Conservation (phyloP, 305 asterid genomes). For the Fraxinus floribunda region DNA sequence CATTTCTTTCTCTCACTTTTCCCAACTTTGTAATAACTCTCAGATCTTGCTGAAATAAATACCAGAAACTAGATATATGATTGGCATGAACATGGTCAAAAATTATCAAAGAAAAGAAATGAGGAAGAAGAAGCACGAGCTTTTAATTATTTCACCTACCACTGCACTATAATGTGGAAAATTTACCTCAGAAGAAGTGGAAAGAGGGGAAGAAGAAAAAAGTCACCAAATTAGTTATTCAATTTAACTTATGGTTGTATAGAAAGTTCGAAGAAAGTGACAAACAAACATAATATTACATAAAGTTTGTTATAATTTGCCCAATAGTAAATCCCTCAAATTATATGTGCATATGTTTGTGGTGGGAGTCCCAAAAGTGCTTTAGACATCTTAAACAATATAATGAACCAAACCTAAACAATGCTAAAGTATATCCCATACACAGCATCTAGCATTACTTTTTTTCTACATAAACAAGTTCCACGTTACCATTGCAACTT, state of each 20-base stretch:
- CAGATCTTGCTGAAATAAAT: neutral
- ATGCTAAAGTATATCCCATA: neutral
- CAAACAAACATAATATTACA: neutral
- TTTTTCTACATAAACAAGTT: slow-evolving; percentile 2
- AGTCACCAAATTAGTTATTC: neutral
- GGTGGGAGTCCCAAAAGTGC: slow-evolving; percentile 1
- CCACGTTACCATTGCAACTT: slow-evolving; percentile 77
- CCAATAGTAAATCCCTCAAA: neutral
- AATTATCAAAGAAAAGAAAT: neutral
- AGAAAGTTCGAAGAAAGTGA: neutral
- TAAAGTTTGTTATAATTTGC: neutral
- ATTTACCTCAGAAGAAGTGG: neutral
- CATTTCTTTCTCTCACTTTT: neutral
- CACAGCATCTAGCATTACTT: neutral
- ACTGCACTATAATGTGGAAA: neutral
- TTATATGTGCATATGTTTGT: neutral
- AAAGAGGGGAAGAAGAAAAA: neutral
- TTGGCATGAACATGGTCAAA: neutral
- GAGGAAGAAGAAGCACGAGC: neutral
- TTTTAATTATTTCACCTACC: neutral
- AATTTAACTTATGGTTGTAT: neutral
- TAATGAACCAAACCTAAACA: neutral
- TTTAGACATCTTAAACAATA: neutral
- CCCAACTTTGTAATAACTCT: neutral
- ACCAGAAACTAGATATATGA: neutral